phyloP scores from a whole-genome alignment of 176 grass and related monocot species.

The Dactylis glomerata region DNA sequence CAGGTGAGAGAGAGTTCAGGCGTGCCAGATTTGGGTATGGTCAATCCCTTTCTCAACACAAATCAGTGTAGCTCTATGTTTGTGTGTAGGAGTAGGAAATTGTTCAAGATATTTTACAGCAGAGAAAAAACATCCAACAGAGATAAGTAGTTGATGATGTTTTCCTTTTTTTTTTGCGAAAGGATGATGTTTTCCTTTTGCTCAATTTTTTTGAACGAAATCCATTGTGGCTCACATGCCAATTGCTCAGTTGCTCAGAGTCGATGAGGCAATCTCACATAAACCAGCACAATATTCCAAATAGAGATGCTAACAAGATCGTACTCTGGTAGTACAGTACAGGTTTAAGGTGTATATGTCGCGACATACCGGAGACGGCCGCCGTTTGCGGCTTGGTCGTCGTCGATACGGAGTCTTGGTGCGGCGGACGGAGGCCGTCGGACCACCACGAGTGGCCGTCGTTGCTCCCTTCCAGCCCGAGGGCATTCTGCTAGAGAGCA shows the following conservation, averaged over 20 bases:
- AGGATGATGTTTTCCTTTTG: neutral
- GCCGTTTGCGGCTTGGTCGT: conserved; percentile 31
- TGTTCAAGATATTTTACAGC: neutral
- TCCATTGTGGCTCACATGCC: neutral
- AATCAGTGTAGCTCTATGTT: neutral
- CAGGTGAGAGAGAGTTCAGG: conserved; percentile 4
- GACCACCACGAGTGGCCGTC: conserved; percentile 42
- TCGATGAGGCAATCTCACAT: neutral
- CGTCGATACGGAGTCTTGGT: conserved; percentile 12
- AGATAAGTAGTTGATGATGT: neutral
- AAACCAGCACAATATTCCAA: neutral
- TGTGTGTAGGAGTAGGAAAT: neutral
- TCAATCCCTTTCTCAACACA: neutral
- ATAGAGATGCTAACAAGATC: neutral
- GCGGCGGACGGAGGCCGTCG: conserved; percentile 8
- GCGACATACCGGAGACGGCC: conserved; percentile 46
- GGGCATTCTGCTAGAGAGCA: conserved; percentile 26
- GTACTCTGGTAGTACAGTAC: neutral
- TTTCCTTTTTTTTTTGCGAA: too few relatives aligned
- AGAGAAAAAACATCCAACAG: neutral
- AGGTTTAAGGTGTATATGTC: neutral
- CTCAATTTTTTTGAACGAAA: neutral
- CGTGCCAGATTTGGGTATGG: conserved; percentile 19
- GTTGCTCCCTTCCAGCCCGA: conserved; percentile 34
- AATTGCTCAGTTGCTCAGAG: neutral